These are phyloP conservation scores for Aspergillus tamarii DNA, from an alignment of 2,329 filamentous ascomycete species.

Conservation along the genomic window DNA sequence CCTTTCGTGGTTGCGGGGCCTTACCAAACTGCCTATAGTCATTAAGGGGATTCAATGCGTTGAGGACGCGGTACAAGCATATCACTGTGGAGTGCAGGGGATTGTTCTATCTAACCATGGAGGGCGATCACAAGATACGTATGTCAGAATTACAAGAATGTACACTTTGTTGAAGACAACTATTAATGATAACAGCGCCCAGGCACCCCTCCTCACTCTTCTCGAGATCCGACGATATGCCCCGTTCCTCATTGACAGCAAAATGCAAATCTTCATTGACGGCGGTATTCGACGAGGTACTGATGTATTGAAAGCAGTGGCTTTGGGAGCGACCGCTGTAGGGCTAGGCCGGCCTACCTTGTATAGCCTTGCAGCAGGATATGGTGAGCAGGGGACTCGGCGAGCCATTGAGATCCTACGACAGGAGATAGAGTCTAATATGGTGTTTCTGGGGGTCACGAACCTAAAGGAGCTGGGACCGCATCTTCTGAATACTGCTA, in stretches of 20 bases:
- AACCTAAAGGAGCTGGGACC: conserved; percentile 31
- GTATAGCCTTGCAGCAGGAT: conserved; percentile 58
- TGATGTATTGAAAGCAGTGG: conserved; percentile 69
- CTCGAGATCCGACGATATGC: conserved; percentile 66
- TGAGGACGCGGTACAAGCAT: conserved; percentile 53
- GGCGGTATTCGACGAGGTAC: conserved; percentile 67
- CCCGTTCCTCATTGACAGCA: conserved; percentile 60
- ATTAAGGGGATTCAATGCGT: conserved; percentile 51
- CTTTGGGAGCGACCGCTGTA: conserved; percentile 65
- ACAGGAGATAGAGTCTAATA: conserved; percentile 39
- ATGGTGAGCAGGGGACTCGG: conserved; percentile 62
- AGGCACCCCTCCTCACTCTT: conserved; percentile 60
- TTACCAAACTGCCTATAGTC: conserved; percentile 40
- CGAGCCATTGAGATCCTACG: conserved; percentile 39
- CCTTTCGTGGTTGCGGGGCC: conserved; percentile 44
- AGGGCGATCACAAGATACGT: conserved; percentile 52
- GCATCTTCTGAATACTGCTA: conserved; percentile 36
- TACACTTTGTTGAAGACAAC: not conserved
- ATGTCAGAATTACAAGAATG: conserved; percentile 7
- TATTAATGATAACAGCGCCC: conserved; percentile 23
- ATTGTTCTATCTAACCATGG: conserved; percentile 46
- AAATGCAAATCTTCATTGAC: conserved; percentile 66
- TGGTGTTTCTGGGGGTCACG: conserved; percentile 37
- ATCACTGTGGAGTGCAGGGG: conserved; percentile 51
- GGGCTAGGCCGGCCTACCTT: conserved; percentile 66